phyloP scores from a whole-genome alignment of 345 rosid species.

The Eucalyptus urophylla region DNA sequence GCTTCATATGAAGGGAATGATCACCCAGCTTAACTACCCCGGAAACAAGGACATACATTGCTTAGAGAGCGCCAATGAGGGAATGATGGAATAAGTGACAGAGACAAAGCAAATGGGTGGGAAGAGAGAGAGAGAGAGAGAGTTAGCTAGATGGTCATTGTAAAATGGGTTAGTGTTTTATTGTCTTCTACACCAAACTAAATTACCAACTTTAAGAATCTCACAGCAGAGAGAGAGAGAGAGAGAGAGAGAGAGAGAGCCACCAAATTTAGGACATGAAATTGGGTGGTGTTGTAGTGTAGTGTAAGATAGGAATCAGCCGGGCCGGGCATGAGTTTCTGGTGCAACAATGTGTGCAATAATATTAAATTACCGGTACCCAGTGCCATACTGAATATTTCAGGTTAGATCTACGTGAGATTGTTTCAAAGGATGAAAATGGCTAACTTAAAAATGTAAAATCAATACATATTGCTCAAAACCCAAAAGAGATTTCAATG shows the following conservation, averaged over 20 bases:
- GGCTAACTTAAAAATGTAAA: background rate
- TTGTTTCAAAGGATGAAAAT: background rate
- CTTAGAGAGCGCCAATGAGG: background rate
- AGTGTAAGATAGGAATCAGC: background rate
- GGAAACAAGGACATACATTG: background rate
- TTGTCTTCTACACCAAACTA: background rate
- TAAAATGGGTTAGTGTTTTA: conserved; percentile 5
- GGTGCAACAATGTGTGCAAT: background rate
- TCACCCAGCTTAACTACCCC: background rate
- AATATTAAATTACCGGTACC: background rate
- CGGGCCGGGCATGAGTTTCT: background rate
- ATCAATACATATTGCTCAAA: background rate
- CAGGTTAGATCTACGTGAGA: background rate
- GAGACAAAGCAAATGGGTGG: background rate
- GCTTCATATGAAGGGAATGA: background rate
- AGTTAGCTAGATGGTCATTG: conserved; percentile 17
- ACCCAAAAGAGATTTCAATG: background rate
- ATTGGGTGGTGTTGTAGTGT: background rate
- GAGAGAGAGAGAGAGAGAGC: background rate
- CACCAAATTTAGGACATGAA: background rate
- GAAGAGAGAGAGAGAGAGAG: background rate
- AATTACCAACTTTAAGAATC: background rate
- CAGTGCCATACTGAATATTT: background rate
- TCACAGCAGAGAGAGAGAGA: background rate
- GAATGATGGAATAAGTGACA: background rate